Conservation (phyloP, 2,329 filamentous ascomycete species). For the Emergomyces africanus region DNA sequence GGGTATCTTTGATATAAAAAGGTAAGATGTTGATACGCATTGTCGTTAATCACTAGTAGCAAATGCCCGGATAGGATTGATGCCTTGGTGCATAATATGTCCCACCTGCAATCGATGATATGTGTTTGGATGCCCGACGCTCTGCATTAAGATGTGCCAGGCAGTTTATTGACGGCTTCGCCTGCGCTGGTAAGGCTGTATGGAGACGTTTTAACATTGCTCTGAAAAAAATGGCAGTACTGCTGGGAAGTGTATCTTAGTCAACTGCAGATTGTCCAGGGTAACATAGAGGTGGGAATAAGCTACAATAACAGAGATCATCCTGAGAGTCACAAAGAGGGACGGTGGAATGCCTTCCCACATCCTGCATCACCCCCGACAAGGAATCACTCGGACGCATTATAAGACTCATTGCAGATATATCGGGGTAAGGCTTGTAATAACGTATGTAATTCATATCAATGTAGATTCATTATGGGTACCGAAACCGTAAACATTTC, state of each 20-base stretch:
- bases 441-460: no score
- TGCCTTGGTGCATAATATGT: constrained; percentile 89
- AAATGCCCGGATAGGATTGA: no score
- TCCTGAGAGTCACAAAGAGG: background rate
- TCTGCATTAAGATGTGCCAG: constrained; percentile 72
- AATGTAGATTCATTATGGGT: background rate
- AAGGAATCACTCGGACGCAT: background rate
- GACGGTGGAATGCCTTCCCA: background rate
- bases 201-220: background rate
- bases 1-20: no score
- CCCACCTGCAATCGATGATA: constrained; percentile 94
- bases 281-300: background rate
- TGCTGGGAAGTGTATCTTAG: background rate
- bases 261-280: background rate
- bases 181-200: background rate
- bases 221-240: background rate
- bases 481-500: background rate
- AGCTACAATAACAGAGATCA: background rate
- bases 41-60: no score
- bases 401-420: background rate
- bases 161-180: constrained; percentile 6
- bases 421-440: no score
- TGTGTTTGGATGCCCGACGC: constrained; percentile 49
- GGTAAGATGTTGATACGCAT: no score
- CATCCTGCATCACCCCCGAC: no score